These are phyloP conservation scores for Rhynchosporium secalis DNA, from an alignment of 2,329 filamentous ascomycete genomes.

Conservation along the genomic window DNA sequence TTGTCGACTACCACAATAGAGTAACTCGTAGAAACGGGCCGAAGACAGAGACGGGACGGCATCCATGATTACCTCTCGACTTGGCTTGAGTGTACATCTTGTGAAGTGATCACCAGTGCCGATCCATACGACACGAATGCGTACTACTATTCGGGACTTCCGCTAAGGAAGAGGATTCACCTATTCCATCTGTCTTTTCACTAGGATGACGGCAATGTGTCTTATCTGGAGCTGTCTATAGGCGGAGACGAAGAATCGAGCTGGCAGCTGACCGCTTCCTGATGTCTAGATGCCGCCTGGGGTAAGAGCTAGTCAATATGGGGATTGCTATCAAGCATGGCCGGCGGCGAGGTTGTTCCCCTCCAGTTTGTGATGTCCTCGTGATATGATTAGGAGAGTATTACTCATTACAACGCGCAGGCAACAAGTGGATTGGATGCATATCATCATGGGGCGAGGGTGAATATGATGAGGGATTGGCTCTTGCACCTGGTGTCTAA, in stretches of 20 bases:
- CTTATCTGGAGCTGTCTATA: slow-evolving; percentile 12
- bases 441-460: slow-evolving; percentile 6
- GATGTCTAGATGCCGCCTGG: background rate
- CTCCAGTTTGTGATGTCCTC: background rate
- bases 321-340: slow-evolving; percentile 5
- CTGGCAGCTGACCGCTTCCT: slow-evolving; percentile 8
- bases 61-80: background rate
- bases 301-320: slow-evolving; percentile 6
- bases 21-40: background rate
- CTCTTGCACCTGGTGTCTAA: background rate
- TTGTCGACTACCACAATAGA: background rate
- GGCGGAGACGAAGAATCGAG: background rate
- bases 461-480: background rate
- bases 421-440: background rate
- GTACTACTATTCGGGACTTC: slow-evolving; percentile 12
- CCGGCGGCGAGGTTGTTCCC: slow-evolving; percentile 7
- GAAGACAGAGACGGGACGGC: slow-evolving; percentile 1
- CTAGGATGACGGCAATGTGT: background rate
- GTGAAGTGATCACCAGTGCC: background rate
- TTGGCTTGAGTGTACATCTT: background rate
- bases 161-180: slow-evolving; percentile 3
- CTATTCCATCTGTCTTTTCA: background rate
- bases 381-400: background rate
- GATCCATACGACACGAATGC: background rate
- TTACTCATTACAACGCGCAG: background rate